phyloP scores from a whole-genome alignment of 441 rosid genomes.

The Jatropha podagrica region DNA sequence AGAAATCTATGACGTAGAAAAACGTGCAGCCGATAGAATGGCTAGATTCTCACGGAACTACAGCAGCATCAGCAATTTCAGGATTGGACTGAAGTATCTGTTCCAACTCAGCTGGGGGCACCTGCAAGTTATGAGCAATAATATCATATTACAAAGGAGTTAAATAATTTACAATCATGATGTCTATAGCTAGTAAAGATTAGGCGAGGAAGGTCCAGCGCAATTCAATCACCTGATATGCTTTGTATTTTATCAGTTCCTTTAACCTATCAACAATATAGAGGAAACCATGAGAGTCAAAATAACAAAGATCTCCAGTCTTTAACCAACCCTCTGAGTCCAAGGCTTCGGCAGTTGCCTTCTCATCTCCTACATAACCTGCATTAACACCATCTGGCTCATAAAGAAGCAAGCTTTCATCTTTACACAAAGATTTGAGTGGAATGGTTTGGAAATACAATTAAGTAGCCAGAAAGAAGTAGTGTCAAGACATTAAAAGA shows the following conservation, averaged over 20 bases:
- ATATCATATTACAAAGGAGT: neutral
- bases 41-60: constrained; percentile 63
- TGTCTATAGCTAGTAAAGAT: neutral
- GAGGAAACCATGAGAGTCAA: constrained; percentile 67
- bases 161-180: neutral
- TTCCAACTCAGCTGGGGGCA: constrained; percentile 93
- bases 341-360: constrained; percentile 83
- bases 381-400: constrained; percentile 18
- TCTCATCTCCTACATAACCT: constrained; percentile 83
- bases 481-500: neutral
- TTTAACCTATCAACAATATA: constrained; percentile 81
- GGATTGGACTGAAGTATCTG: constrained; percentile 74
- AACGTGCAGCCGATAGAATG: neutral
- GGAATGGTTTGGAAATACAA: neutral
- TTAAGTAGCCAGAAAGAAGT: neutral
- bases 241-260: constrained; percentile 91
- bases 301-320: constrained; percentile 90
- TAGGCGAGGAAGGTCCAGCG: neutral
- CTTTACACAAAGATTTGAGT: neutral
- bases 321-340: constrained; percentile 87
- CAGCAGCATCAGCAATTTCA: constrained; percentile 81
- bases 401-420: constrained; percentile 5
- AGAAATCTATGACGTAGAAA: neutral
- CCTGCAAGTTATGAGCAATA: constrained; percentile 38
- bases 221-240: constrained; percentile 61